Conservation (phyloP, 1,284 basidiomycete genomes). For the Microbotryomycetes sp. region DNA sequence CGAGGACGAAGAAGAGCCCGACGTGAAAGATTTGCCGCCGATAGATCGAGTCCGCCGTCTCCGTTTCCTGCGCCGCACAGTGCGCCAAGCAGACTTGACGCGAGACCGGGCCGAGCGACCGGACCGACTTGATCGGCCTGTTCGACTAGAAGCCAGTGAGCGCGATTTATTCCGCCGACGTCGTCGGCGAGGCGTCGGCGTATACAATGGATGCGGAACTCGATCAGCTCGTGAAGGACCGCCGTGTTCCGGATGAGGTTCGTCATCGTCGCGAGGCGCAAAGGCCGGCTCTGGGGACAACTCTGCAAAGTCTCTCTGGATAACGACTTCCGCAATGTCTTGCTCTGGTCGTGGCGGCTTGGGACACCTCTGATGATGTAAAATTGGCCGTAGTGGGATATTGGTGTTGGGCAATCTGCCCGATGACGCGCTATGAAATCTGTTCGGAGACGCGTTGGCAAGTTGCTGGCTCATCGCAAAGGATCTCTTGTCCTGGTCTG, state of each 20-base stretch:
- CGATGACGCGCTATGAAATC: too few species aligned
- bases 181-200: conserved; percentile 11
- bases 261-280: conserved; percentile 20
- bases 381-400: conserved; percentile 22
- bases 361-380: conserved; percentile 2
- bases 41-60: not conserved
- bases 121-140: conserved; percentile 19
- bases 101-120: conserved; percentile 22
- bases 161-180: conserved; percentile 9
- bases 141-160: conserved; percentile 24
- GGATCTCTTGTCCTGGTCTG: not conserved
- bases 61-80: conserved; percentile 7
- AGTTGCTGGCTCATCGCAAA: not conserved
- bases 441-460: too few species aligned
- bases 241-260: conserved; percentile 15
- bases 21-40: conserved; percentile 3
- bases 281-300: conserved; percentile 11
- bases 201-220: conserved; percentile 27
- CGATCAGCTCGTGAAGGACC: conserved; percentile 2
- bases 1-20: conserved; percentile 16
- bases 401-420: too few species aligned
- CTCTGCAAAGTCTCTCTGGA: not conserved
- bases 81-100: conserved; percentile 23
- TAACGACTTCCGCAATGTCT: not conserved
- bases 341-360: not conserved